A percentile compares a stretch with the other conserved stretches of the same genome.
Conservation (phyloP, 257 asterid species). For the Solanum bulbocastanum region DNA sequence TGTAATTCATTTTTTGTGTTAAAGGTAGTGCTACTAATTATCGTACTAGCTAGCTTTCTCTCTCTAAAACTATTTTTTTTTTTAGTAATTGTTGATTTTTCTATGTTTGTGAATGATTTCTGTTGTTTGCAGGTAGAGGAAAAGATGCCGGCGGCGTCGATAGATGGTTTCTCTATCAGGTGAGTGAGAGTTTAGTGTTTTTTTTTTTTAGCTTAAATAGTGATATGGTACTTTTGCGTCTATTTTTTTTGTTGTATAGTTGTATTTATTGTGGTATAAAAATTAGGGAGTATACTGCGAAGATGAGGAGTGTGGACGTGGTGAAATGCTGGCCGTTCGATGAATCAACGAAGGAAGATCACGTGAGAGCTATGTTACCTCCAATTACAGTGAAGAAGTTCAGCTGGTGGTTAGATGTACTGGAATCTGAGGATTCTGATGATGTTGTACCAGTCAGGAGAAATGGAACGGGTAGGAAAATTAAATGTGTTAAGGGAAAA, state of each 20-base stretch:
- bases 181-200: slow-evolving; percentile 11
- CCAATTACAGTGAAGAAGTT: slow-evolving; percentile 52
- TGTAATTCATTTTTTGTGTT: not conserved
- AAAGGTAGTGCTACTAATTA: not conserved
- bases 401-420: slow-evolving; percentile 60
- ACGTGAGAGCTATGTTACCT: slow-evolving; percentile 37
- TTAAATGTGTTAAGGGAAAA: slow-evolving; percentile 18
- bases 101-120: not conserved
- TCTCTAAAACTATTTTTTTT: not conserved
- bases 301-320: slow-evolving; percentile 60
- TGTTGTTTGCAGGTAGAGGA: slow-evolving; percentile 8
- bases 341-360: slow-evolving; percentile 14
- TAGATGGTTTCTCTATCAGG: slow-evolving; percentile 51
- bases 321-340: slow-evolving; percentile 73
- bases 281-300: slow-evolving; percentile 45
- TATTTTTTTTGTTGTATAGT: not conserved
- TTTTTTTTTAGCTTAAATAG: not conserved
- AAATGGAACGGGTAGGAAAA: not conserved
- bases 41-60: not conserved
- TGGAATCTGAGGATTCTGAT: slow-evolving; percentile 11
- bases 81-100: not conserved
- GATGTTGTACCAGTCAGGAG: slow-evolving; percentile 13
- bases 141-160: slow-evolving; percentile 14
- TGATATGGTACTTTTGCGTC: not conserved
- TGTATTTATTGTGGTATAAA: not conserved